phyloP scores from a whole-genome alignment of 768 basidiomycete genomes.

The Russula dissimulans region DNA sequence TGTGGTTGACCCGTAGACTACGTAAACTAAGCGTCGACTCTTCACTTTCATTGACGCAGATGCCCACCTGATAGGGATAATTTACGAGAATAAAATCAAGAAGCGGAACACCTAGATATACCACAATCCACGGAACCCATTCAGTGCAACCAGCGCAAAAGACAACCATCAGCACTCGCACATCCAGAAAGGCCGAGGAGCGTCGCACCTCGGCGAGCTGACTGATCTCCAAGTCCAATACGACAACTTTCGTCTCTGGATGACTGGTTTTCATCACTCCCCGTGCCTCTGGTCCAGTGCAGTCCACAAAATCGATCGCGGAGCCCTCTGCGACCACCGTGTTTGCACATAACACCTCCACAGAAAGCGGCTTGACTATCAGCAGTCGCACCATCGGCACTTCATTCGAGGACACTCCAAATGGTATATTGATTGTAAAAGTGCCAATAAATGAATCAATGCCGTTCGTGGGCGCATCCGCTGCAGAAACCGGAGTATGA shows the following conservation, averaged over 20 bases:
- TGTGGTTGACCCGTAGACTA: slow-evolving; percentile 94
- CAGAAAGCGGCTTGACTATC: slow-evolving; percentile 76
- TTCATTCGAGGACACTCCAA: slow-evolving; percentile 26
- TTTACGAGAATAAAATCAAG: slow-evolving; percentile 95
- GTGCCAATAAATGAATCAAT: slow-evolving; percentile 95
- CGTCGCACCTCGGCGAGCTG: slow-evolving; percentile 75
- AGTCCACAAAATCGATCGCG: slow-evolving; percentile 86
- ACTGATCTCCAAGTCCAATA: slow-evolving; percentile 92
- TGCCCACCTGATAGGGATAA: slow-evolving; percentile 95
- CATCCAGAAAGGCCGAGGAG: not conserved
- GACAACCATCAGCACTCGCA: slow-evolving; percentile 40
- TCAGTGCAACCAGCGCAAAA: slow-evolving; percentile 84
- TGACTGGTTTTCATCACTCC: slow-evolving; percentile 99
- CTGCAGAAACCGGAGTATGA: slow-evolving; percentile 31
- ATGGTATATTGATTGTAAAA: slow-evolving; percentile 59
- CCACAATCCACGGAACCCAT: slow-evolving; percentile 93
- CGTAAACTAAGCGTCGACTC: not conserved
- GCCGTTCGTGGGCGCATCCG: slow-evolving; percentile 93
- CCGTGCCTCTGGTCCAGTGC: slow-evolving; percentile 90
- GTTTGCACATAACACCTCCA: slow-evolving; percentile 93
- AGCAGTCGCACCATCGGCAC: slow-evolving; percentile 32
- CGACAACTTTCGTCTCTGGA: slow-evolving; percentile 88
- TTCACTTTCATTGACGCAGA: not conserved
- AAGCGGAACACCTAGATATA: slow-evolving; percentile 96
- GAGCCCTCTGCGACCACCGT: slow-evolving; percentile 94